phyloP scores from a whole-genome alignment of 495 filamentous ascomycete genomes.

The Podospora anserina region DNA sequence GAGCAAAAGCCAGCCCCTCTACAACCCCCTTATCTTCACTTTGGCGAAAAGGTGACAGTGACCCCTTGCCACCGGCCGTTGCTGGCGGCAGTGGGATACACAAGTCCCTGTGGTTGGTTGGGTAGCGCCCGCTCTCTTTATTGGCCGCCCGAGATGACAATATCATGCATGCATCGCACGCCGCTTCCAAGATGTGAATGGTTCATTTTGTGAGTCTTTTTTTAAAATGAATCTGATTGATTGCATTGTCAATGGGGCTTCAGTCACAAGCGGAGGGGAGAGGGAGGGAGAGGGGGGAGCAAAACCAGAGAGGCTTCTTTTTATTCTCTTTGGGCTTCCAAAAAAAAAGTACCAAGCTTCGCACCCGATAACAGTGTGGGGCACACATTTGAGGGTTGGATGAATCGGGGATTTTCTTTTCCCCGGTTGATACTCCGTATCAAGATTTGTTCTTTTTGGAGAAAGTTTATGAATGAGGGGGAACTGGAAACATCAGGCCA shows the following conservation, averaged over 20 bases:
- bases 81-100: neutral
- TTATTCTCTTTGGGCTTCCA: neutral
- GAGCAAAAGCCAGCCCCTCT: neutral
- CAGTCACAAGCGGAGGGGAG: neutral
- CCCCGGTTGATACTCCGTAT: neutral
- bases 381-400: neutral
- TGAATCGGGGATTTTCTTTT: neutral
- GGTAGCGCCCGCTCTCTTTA: neutral
- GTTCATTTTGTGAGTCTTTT: neutral
- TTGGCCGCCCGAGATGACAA: conserved; percentile 12
- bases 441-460: neutral
- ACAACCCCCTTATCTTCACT: neutral
- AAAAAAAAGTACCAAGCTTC: neutral
- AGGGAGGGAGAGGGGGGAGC: too few relatives aligned
- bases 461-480: neutral
- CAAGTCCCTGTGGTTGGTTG: conserved; percentile 6
- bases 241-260: neutral
- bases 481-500: neutral
- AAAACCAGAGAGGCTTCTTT: neutral
- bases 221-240: conserved; percentile 2
- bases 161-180: conserved; percentile 3
- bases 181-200: neutral
- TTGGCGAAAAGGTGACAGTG: neutral
- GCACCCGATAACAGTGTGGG: neutral
- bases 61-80: neutral